These are phyloP conservation scores for Ceratorhiza oryzae-sativae DNA, from an alignment of 1,284 basidiomycete species.

Conservation along the genomic window DNA sequence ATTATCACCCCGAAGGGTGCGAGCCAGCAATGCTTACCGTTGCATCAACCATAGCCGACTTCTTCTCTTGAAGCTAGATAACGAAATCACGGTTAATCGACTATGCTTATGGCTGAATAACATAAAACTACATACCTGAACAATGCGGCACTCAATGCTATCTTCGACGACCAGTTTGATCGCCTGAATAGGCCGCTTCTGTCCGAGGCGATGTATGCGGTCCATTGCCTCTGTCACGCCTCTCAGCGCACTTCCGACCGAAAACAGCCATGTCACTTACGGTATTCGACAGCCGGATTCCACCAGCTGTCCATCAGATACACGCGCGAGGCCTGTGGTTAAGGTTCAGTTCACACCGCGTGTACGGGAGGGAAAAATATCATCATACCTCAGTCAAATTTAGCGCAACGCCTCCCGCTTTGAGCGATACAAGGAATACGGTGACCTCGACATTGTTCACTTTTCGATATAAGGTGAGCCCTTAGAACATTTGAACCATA, in stretches of 20 bases:
- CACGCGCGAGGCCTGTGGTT: slow-evolving; percentile 75
- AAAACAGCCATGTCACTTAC: slow-evolving; percentile 55
- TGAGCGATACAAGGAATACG: slow-evolving; percentile 93
- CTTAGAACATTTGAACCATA: not conserved
- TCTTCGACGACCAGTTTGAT: slow-evolving; percentile 96
- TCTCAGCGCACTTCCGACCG: slow-evolving; percentile 45
- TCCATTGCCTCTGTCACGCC: slow-evolving; percentile 88
- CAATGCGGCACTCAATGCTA: slow-evolving; percentile 93
- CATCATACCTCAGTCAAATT: slow-evolving; percentile 76
- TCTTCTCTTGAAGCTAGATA: slow-evolving; percentile 89
- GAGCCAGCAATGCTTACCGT: slow-evolving; percentile 50
- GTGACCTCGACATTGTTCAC: slow-evolving; percentile 95
- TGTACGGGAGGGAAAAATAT: not conserved
- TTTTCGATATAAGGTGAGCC: slow-evolving; percentile 48
- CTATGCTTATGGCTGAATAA: not conserved
- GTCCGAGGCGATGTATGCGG: slow-evolving; percentile 90
- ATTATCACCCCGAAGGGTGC: slow-evolving; percentile 40
- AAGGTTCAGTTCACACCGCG: slow-evolving; percentile 26
- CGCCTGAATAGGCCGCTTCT: slow-evolving; percentile 90
- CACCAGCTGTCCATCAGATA: slow-evolving; percentile 90
- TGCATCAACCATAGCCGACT: slow-evolving; percentile 83
- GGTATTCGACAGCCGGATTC: slow-evolving; percentile 87
- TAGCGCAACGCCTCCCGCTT: slow-evolving; percentile 94
- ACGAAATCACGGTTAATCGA: slow-evolving; percentile 39
- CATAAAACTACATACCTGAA: slow-evolving; percentile 59